Evolutionary conservation across 202 grass and related monocot species (phyloP).

Genomic region (Dendrocalamus latiflorus): DNA sequence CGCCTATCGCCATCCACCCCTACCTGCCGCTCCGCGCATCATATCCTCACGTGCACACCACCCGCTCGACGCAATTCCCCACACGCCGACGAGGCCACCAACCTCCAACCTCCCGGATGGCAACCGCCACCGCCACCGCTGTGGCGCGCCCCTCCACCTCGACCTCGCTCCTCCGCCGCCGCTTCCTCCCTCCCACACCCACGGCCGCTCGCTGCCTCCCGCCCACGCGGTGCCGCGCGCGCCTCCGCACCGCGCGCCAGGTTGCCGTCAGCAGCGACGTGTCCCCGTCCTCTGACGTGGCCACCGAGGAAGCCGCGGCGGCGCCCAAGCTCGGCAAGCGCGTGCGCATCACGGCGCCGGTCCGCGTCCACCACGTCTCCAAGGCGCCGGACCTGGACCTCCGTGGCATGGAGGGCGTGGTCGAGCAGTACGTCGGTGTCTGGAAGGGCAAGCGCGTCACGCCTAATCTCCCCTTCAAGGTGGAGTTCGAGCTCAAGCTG

Average conservation of each 20-base stretch:
- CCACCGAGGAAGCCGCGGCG: slow-evolving; percentile 50
- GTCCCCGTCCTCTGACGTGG: slow-evolving; percentile 18
- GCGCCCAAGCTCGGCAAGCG: slow-evolving; percentile 62
- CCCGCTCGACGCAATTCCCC: slow-evolving; percentile 47
- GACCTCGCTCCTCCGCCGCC: neutral
- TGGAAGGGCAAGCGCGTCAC: slow-evolving; percentile 84
- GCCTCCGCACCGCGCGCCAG: slow-evolving; percentile 38
- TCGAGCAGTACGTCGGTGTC: slow-evolving; percentile 71
- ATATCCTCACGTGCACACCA: slow-evolving; percentile 28
- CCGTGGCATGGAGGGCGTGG: slow-evolving; percentile 64
- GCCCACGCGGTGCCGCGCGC: slow-evolving; percentile 14
- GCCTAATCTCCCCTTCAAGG: slow-evolving; percentile 74
- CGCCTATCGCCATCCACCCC: neutral
- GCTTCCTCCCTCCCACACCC: neutral
- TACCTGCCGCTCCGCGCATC: neutral
- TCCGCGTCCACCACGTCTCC: slow-evolving; percentile 68
- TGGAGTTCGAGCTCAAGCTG: slow-evolving; percentile 60
- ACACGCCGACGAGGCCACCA: slow-evolving; percentile 38
- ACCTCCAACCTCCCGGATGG: slow-evolving; percentile 43
- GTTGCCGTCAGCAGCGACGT: slow-evolving; percentile 52
- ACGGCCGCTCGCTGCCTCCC: slow-evolving; percentile 21
- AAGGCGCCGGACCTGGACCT: slow-evolving; percentile 82
- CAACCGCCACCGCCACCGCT: slow-evolving; percentile 18
- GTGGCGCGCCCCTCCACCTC: slow-evolving; percentile 28
- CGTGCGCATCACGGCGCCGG: slow-evolving; percentile 62